A percentile compares a stretch with the other conserved stretches of the same genome.
phyloP scores from a whole-genome alignment of 345 rosid genomes.

The Firmiana major region DNA sequence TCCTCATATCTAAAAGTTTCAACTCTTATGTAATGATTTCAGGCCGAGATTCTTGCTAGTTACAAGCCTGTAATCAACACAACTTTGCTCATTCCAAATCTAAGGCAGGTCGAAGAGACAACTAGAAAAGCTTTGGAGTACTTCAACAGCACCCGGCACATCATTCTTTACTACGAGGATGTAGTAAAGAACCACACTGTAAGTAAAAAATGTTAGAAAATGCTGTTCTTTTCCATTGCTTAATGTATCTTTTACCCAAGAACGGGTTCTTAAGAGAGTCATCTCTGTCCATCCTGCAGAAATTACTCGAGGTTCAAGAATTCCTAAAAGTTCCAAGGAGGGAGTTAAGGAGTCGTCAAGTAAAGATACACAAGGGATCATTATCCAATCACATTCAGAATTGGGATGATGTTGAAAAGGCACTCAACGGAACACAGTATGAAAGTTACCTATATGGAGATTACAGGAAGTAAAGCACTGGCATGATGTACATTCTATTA shows the following conservation, averaged over 20 bases:
- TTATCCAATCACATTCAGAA: slow-evolving; percentile 63
- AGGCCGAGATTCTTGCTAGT: slow-evolving; percentile 92
- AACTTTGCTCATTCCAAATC: slow-evolving; percentile 48
- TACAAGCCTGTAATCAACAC: slow-evolving; percentile 81
- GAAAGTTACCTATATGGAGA: slow-evolving; percentile 56
- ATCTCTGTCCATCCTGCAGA: slow-evolving; percentile 37
- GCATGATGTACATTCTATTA: slow-evolving; percentile 24
- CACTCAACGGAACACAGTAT: slow-evolving; percentile 62
- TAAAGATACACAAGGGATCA: slow-evolving; percentile 85
- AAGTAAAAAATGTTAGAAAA: slow-evolving; percentile 21
- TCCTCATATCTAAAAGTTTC: not conserved
- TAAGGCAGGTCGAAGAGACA: slow-evolving; percentile 68
- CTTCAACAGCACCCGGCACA: slow-evolving; percentile 78
- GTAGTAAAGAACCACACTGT: slow-evolving; percentile 78
- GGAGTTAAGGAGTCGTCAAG: slow-evolving; percentile 78
- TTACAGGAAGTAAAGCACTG: slow-evolving; percentile 40
- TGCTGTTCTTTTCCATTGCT: not conserved
- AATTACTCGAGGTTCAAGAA: slow-evolving; percentile 66
- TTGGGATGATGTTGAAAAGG: slow-evolving; percentile 66
- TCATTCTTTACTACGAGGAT: slow-evolving; percentile 87
- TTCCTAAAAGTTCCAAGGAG: slow-evolving; percentile 77
- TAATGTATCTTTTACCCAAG: not conserved
- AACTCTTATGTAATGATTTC: slow-evolving; percentile 28
- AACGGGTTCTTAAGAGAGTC: not conserved
- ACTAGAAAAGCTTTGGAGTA: slow-evolving; percentile 67